Conservation (phyloP, 345 rosid genomes). For the Capsella bursapastoris region DNA sequence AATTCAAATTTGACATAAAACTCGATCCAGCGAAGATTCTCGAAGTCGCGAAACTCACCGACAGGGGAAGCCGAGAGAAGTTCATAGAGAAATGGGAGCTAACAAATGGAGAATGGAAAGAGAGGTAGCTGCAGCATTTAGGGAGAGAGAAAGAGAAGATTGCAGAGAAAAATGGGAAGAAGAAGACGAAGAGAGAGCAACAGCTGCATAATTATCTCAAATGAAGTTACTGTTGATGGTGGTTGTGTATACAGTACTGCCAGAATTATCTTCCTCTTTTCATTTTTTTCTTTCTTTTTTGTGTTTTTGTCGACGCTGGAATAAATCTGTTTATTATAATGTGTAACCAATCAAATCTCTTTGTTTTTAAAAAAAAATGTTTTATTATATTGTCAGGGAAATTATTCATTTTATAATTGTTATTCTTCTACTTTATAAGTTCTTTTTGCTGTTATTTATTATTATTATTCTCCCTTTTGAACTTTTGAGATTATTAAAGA, state of each 20-base stretch:
- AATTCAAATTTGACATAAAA: conserved; percentile 7
- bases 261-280: conserved; percentile 13
- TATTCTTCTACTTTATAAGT: neutral
- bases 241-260: conserved; percentile 36
- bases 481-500: neutral
- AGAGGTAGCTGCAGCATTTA: conserved; percentile 39
- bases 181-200: conserved; percentile 31
- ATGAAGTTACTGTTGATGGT: conserved; percentile 40
- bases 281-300: neutral
- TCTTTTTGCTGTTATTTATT: neutral
- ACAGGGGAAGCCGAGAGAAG: conserved; percentile 22
- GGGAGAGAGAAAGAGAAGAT: conserved; percentile 18
- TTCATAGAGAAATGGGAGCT: conserved; percentile 10
- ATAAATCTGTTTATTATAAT: conserved; percentile 9
- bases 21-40: conserved; percentile 1
- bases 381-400: no score
- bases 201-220: conserved; percentile 11
- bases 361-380: neutral
- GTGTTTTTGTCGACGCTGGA: conserved; percentile 27
- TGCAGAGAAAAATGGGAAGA: conserved; percentile 26
- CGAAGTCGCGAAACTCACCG: conserved; percentile 37
- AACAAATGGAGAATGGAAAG: neutral
- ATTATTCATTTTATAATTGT: neutral
- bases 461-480: neutral
- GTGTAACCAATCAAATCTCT: conserved; percentile 15